Evolutionary conservation across 2,329 filamentous ascomycete genomes (phyloP), one percentile per base, ranked within the genome.

Genomic region (Alternaria burnsii): DNA sequence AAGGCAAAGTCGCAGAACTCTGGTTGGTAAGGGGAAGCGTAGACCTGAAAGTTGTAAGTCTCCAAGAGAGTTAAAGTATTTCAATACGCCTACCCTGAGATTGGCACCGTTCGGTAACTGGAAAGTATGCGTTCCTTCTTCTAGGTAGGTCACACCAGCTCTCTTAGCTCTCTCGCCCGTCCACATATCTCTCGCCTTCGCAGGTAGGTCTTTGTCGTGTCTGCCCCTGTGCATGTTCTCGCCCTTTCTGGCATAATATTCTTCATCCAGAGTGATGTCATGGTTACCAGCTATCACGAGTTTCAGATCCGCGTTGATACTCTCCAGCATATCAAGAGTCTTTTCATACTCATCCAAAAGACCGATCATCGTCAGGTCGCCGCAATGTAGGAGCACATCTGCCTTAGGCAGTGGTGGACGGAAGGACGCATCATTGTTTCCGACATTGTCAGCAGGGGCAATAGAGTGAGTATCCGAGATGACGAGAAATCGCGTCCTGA

Each of bases 251-350:
- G 4, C 16, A 66, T 84, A 86, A 70, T 83, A 86, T 1, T 75
- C 72, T 40, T 80, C 77, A 63, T 89, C 86, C 1, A 89, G 79
- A 4, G 82, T 84, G 43, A 87, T 64, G 22, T 66, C 63, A 74
- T 89, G 87, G 68, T 89, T 89, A 0, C 87, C 87, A 0, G 87
- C 83, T 60, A 89, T 88, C 20, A 89, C 83, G 24, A 89, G 78
- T 68, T 89, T 89, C 5, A 89, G 72, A 9, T 83, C 81, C 2
- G 86, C 86, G 14, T 84, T 76, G 36, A 86, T 81, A 1, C 68
- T 66, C 12, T 76, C 73, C 7, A 89, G 78, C 75, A 86, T 80
- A 5, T 79, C 68, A 14, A 87, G 67, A 3, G 82, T 81, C 11
- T 68, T 61, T 30, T 80, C 68, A 67, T 87, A 85, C 68, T 88